Evolutionary conservation across 257 asterid species (phyloP), one percentile per base, ranked within the genome.

Genomic region (Plantago ovata): DNA sequence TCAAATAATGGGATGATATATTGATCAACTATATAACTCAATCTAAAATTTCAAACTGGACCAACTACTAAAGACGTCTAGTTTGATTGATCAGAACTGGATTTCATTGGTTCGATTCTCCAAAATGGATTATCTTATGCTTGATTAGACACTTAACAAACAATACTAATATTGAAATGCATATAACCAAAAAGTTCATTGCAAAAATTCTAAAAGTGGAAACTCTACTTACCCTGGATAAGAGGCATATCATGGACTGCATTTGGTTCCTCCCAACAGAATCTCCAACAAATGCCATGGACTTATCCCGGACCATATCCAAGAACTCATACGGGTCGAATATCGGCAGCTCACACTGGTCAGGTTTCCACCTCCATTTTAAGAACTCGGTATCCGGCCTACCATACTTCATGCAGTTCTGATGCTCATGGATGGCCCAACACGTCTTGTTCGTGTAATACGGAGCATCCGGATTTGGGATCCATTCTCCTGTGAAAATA

Each of bases 401-500:
- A 3, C 84, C 93, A 33, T 67, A 78, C 56, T 77, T 84, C 72
- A 84, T 21, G 40, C 93, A 84, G 42, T 84, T 81, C 70, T 84
- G 93, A 41, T 78, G 85, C 69, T 80, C 82, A 53, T 84, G 85
- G 1, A 84, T 81, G 2, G 78, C 77, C 1, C 33, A 1, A 28
- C 88, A 84, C 0, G 82, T 81, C 5, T 46, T 62, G 51, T 84
- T 84, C 13, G 96, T 83, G 60, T 92, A 92, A 53, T 78, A 80
- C 1, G 95, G 96, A 1, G 81, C 95, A 1, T 80, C 87, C 0
- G 81, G 81, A 56, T 92, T 71, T 0, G 80, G 76, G 3, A 85
- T 77, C 98, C 98, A 92, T 40, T 88, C 93, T 9, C 98, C 98
- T 0, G 85, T 40, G 67, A 83, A 92, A 46, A 92, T 45, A 56